phyloP scores from a whole-genome alignment of 352 stramenopile species.

The Lagenidium giganteum region DNA sequence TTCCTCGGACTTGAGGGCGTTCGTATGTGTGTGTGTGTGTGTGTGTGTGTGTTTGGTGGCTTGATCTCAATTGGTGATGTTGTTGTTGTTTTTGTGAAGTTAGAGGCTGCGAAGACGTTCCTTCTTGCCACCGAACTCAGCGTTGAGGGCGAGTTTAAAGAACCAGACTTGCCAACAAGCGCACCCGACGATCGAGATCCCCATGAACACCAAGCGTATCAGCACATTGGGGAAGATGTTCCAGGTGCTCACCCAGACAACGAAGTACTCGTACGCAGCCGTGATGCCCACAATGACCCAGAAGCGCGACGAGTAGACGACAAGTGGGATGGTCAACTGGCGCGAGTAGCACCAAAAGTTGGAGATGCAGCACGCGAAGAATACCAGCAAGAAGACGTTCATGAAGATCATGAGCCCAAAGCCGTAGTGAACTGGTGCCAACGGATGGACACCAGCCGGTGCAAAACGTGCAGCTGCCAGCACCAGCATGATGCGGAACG shows the following conservation, averaged over 20 bases:
- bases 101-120: constrained; percentile 73
- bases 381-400: constrained; percentile 78
- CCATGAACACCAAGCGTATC: constrained; percentile 63
- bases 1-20: no score
- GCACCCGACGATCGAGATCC: constrained; percentile 41
- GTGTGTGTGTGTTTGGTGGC: no score
- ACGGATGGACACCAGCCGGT: constrained; percentile 53
- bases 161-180: constrained; percentile 64
- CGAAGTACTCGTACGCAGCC: constrained; percentile 41
- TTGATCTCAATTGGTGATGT: no score
- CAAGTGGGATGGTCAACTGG: constrained; percentile 55
- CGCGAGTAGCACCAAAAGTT: constrained; percentile 67
- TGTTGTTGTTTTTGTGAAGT: no score
- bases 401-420: constrained; percentile 74
- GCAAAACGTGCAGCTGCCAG: constrained; percentile 50
- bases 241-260: constrained; percentile 83
- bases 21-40: no score
- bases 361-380: constrained; percentile 65
- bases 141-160: constrained; percentile 58
- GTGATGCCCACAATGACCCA: constrained; percentile 58
- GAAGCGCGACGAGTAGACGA: constrained; percentile 67
- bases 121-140: constrained; percentile 77
- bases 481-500: constrained; percentile 55
- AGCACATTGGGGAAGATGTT: constrained; percentile 70
- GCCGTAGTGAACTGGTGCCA: constrained; percentile 68